Percentiles rank a stretch among this genome's conserved stretches.
These are phyloP conservation scores for Plasmopara halstedii DNA, from an alignment of 352 stramenopile species.

Conservation along the genomic window DNA sequence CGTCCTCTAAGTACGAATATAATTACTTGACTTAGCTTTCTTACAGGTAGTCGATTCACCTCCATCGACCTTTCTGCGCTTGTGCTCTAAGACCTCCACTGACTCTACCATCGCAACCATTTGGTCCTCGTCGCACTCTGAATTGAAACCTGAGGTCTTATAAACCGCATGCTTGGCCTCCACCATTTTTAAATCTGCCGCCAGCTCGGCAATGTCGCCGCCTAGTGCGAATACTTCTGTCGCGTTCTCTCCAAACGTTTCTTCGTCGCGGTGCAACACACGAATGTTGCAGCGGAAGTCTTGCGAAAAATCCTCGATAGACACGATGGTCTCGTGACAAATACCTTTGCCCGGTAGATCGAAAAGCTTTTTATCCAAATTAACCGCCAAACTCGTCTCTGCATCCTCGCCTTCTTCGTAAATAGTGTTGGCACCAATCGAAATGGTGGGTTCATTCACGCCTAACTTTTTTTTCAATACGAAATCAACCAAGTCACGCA, in stretches of 20 bases:
- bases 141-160: slow-evolving; percentile 7
- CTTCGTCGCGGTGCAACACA: slow-evolving; percentile 59
- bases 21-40: slow-evolving; percentile 21
- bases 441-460: slow-evolving; percentile 86
- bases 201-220: slow-evolving; percentile 54
- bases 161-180: slow-evolving; percentile 29
- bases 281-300: slow-evolving; percentile 85
- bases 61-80: slow-evolving; percentile 9
- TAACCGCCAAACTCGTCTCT: slow-evolving; percentile 67
- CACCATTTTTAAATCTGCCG: slow-evolving; percentile 29
- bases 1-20: slow-evolving; percentile 24
- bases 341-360: slow-evolving; percentile 91
- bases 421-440: slow-evolving; percentile 80
- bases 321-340: slow-evolving; percentile 87
- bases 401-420: slow-evolving; percentile 95
- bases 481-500: slow-evolving; percentile 69
- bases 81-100: slow-evolving; percentile 12
- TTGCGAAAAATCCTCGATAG: slow-evolving; percentile 94
- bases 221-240: slow-evolving; percentile 71
- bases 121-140: slow-evolving; percentile 25
- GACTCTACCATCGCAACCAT: slow-evolving; percentile 22
- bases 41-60: slow-evolving; percentile 10
- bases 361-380: slow-evolving; percentile 84
- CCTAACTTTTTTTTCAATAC: slow-evolving; percentile 86
- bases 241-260: slow-evolving; percentile 58